Evolutionary conservation across 176 grass and related monocot species (phyloP).

Genomic region (Dactylis glomerata): DNA sequence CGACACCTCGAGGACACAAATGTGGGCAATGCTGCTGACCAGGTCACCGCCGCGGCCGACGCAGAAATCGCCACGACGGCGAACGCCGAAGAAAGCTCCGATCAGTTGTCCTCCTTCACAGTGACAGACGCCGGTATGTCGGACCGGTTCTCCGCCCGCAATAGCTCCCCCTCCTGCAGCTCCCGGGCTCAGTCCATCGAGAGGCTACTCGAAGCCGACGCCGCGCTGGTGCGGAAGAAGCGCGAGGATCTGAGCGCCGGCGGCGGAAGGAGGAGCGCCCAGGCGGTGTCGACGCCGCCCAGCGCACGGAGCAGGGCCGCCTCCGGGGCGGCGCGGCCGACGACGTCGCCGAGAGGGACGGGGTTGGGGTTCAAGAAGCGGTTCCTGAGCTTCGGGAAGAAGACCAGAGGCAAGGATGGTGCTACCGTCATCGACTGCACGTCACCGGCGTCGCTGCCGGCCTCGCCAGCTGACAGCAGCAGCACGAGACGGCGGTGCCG

Average conservation of each 20-base stretch:
- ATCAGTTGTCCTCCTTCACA: constrained; percentile 37
- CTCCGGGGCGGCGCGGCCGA: constrained; percentile 13
- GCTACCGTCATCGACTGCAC: constrained; percentile 47
- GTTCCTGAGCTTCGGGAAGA: constrained; percentile 72
- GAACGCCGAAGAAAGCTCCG: constrained; percentile 39
- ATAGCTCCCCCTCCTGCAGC: constrained; percentile 43
- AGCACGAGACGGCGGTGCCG: constrained; percentile 19
- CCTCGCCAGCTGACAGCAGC: constrained; percentile 33
- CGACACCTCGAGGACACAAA: background rate
- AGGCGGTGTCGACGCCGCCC: constrained; percentile 3
- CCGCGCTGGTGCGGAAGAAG: constrained; percentile 50
- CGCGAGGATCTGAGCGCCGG: constrained; percentile 23
- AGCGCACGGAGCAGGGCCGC: background rate
- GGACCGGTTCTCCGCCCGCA: constrained; percentile 2
- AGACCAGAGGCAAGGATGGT: constrained; percentile 39
- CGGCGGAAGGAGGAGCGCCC: constrained; percentile 17
- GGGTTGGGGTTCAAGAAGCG: constrained; percentile 66
- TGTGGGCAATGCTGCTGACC: background rate
- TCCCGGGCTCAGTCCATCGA: constrained; percentile 37
- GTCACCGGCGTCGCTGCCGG: constrained; percentile 27
- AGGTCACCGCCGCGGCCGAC: background rate
- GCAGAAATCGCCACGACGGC: background rate
- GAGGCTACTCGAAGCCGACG: constrained; percentile 40
- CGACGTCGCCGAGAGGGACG: constrained; percentile 28
- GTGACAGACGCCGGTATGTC: constrained; percentile 43